Evolutionary conservation across 163 green algal species (phyloP).

Genomic region (Botryococcus braunii): DNA sequence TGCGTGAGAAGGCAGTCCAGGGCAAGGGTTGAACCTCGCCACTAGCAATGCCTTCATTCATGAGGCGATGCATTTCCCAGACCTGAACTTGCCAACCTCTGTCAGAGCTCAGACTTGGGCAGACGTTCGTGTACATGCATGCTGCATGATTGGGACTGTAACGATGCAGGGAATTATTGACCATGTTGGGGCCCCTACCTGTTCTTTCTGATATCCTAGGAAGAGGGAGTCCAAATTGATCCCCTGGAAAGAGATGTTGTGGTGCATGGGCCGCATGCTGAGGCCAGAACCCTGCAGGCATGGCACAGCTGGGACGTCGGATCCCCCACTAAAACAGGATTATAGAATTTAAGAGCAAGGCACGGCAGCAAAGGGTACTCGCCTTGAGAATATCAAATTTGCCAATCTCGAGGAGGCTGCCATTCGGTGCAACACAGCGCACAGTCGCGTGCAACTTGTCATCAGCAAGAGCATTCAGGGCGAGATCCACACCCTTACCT

Average conservation of each 20-base stretch:
- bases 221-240: slow-evolving; percentile 16
- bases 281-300: slow-evolving; percentile 11
- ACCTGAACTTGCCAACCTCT: too few relatives aligned
- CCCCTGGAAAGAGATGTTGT: slow-evolving; percentile 19
- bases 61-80: slow-evolving; percentile 3
- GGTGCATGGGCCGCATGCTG: slow-evolving; percentile 15
- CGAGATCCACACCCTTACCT: slow-evolving; percentile 11
- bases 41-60: neutral
- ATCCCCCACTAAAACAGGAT: too few relatives aligned
- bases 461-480: slow-evolving; percentile 14
- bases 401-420: slow-evolving; percentile 18
- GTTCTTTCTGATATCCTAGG: slow-evolving; percentile 6
- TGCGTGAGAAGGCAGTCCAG: slow-evolving; percentile 4
- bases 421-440: slow-evolving; percentile 8
- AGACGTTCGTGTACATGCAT: too few relatives aligned
- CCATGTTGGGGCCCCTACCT: slow-evolving; percentile 1
- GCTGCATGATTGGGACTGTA: too few relatives aligned
- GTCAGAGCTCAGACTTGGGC: too few relatives aligned
- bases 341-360: too few relatives aligned
- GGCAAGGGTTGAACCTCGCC: slow-evolving; percentile 14
- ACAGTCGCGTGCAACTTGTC: slow-evolving; percentile 15
- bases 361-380: too few relatives aligned
- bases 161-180: too few relatives aligned
- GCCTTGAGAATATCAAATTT: slow-evolving; percentile 21
- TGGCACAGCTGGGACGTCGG: too few relatives aligned